A percentile compares a stretch with the other conserved stretches of the same genome.
Evolutionary conservation across 805 yeast species (phyloP).

Genomic region (Starmerella bombi): DNA sequence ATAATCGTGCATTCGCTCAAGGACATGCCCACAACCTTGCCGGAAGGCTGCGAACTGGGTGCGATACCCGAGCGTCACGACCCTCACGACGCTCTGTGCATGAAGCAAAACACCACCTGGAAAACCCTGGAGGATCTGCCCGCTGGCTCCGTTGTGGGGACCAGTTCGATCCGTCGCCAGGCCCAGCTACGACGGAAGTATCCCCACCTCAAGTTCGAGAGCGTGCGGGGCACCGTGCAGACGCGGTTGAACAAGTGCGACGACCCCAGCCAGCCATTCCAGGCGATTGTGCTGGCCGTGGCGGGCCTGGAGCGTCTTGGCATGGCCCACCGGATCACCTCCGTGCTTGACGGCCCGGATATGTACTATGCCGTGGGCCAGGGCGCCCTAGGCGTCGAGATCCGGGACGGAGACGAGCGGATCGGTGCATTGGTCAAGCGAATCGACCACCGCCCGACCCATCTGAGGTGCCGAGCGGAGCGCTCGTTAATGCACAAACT

Average conservation of each 20-base stretch:
- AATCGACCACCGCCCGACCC: conserved; percentile 52
- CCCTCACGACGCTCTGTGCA: conserved; percentile 82
- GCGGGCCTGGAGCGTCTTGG: conserved; percentile 78
- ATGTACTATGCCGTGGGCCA: conserved; percentile 98
- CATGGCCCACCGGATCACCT: conserved; percentile 62
- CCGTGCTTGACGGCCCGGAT: conserved; percentile 53
- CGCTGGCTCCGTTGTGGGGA: conserved; percentile 75
- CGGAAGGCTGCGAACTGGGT: conserved; percentile 81
- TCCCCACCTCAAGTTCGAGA: conserved; percentile 66
- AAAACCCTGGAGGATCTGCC: conserved; percentile 63
- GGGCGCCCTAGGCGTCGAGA: conserved; percentile 92
- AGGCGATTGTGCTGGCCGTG: conserved; percentile 76
- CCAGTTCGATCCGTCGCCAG: conserved; percentile 85
- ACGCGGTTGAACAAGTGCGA: conserved; percentile 78
- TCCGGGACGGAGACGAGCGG: conserved; percentile 51
- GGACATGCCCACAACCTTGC: conserved; percentile 79
- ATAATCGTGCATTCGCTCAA: conserved; percentile 87
- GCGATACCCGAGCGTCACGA: conserved; percentile 78
- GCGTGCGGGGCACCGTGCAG: conserved; percentile 72
- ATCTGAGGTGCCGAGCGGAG: conserved; percentile 75
- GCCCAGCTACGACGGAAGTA: conserved; percentile 72
- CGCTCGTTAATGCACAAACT: conserved; percentile 72
- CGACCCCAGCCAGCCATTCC: conserved; percentile 45
- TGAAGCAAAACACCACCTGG: conserved; percentile 54
- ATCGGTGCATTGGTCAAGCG: conserved; percentile 47